Evolutionary conservation across 2,329 filamentous ascomycete species (phyloP), one percentile per base, ranked within the genome.

Genomic region (Hymenoscyphus repandus): DNA sequence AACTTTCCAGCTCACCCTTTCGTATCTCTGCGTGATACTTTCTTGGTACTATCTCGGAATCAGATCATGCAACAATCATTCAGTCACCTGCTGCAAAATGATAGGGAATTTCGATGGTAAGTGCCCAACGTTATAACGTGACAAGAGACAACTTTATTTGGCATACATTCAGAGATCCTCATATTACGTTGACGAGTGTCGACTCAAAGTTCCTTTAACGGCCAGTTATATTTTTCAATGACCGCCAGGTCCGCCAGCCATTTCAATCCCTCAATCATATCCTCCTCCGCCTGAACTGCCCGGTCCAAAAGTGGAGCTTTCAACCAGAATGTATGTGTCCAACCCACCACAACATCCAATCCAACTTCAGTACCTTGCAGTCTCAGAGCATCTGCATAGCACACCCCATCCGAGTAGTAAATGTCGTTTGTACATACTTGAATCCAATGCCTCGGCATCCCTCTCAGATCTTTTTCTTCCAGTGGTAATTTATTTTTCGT

Each of bases 251-350:
- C 52, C 20, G 70, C 32, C 54, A 74, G 54, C 74, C 74, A 74
- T 20, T 59, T 62, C 46, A 75, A 49, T 0, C 72, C 74, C 11
- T 66, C 55, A 15, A 75, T 30, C 68, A 75, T 72, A 39, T 65
- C 66, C 54, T 55, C 58, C 44, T 78, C 74, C 7, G 70, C 72
- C 55, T 66, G 58, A 13, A 70, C 56, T 5, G 74, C 70, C 56
- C 67, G 63, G 11, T 68, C 59, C 58, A 76, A 57, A 50, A 51
- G 62, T 32, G 72, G 74, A 17, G 69, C 69, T 62, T 72, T 69
- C 51, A 78, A 59, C 75, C 76, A 78, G 58, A 76, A 78, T 6
- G 75, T 78, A 64, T 78, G 75, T 15, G 75, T 74, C 68, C 70
- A 77, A 7, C 74, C 74, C 48, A 59, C 53, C 27, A 75, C 66